Conservation (phyloP, 1,139 yeast genomes). For the Yamadazyma oceani region DNA sequence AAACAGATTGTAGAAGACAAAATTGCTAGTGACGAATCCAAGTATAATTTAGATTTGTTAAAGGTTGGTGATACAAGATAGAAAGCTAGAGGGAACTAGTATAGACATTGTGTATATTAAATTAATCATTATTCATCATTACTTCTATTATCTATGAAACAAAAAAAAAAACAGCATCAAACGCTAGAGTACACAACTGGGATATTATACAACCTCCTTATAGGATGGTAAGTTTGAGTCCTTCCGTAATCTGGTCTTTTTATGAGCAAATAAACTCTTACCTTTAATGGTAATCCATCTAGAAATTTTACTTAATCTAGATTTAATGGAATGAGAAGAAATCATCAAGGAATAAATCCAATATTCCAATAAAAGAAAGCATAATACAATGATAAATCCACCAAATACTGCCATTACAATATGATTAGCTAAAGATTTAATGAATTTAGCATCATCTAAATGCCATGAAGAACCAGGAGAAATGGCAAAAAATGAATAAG, state of each 20-base stretch:
- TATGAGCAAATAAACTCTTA: constrained; percentile 10
- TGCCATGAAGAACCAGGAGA: constrained; percentile 90
- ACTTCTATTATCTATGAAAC: constrained; percentile 1
- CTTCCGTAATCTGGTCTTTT: constrained; percentile 49
- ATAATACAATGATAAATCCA: constrained; percentile 61
- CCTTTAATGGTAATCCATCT: constrained; percentile 5
- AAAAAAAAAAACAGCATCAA: too few relatives aligned
- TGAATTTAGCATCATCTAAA: constrained; percentile 75
- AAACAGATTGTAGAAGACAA: constrained; percentile 55
- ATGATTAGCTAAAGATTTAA: constrained; percentile 70
- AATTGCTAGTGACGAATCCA: not conserved
- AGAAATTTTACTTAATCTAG: constrained; percentile 2
- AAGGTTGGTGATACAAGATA: constrained; percentile 39
- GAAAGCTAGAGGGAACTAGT: too few relatives aligned
- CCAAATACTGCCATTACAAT: constrained; percentile 65
- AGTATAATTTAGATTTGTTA: constrained; percentile 28
- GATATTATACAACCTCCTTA: constrained; percentile 11
- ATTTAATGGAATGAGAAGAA: constrained; percentile 22
- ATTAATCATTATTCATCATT: constrained; percentile 7
- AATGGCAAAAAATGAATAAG: constrained; percentile 65
- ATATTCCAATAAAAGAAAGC: constrained; percentile 63
- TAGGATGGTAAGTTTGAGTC: constrained; percentile 47
- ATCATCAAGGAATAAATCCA: constrained; percentile 51
- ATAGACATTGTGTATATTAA: not conserved
- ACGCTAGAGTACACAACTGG: too few relatives aligned